Evolutionary conservation across 805 yeast species (phyloP), one percentile per base, ranked within the genome.

Genomic region (Candida yuanshanica): DNA sequence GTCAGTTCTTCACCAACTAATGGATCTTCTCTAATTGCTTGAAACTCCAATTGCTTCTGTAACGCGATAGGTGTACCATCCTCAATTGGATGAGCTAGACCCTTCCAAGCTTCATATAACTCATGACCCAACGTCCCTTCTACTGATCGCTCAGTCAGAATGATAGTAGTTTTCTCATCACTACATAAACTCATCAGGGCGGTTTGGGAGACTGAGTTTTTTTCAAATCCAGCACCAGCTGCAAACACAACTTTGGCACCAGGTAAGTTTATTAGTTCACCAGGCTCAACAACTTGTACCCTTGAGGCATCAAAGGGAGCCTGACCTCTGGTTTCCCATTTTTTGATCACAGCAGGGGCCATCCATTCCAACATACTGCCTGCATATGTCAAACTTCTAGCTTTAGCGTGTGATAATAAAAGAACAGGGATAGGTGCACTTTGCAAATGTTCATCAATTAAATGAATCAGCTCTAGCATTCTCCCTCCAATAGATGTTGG

Each of bases 281-380:
- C 63, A n/a, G 82, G 69, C 39, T 73, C 67, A 47, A 77, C 63
- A 38, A 79, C 65, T 54, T 82, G 77, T 45, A 81, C 75, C 55
- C 79, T 66, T 21, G 78, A 63, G 34, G 84, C 75, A 50, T 85
- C 95, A 56, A 91, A 90, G 1, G 97, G 96, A 2, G 83, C 74
- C 41, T 74, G 75, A 40, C 81, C 81, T 45, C 76, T 72, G 7
- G 73, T 66, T 54, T 88, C 95, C 91, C 96, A 89, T 35, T 79
- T 83, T 51, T 84, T 83, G 20, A 86, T 75, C n/a, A 89, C 73
- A n/a, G 81, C 73, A 0, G 91, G 76, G 0, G 95, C 80, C 89
- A 93, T 83, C 98, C 98, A 93, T 65, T 93, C 99, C 22, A 91
- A 64, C 82, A 93, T 84, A 42, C 89, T 83, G 12, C 87, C 77